Evolutionary conservation across 2,329 filamentous ascomycete genomes (phyloP), one percentile per base, ranked within the genome.

Genomic region (Madurella mycetomatis): DNA sequence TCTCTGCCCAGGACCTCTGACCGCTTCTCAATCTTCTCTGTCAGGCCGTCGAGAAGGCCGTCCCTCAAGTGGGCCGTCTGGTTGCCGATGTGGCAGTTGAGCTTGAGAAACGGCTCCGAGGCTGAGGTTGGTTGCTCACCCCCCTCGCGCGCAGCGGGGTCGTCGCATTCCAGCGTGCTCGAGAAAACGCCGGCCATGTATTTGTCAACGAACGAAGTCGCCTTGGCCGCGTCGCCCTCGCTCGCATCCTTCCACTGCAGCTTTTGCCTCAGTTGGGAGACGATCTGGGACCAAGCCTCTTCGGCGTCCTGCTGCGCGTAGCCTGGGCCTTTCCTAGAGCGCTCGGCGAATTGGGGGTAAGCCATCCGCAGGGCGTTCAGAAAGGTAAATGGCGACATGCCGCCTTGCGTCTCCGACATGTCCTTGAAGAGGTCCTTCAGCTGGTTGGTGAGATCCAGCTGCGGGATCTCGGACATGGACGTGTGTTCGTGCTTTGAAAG

Each of bases 281-380:
- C 75, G 58, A 99, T 95, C 69, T 97, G 92, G 17, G 92, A 94
- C 91, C 92, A 99, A 45, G 92, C 94, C 72, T 99, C 94, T 71
- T 99, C 94, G 1, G 94, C 94, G 74, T 99, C 94, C 73, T 99
- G 94, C 72, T 99, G 94, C n/a, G 94, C 92, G 67, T 87, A 97
- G 7, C 89, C 91, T 54, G 86, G 79, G 18, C 90, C 88, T 32
- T 86, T 86, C 69, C 89, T 92, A 52, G 90, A 84, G 66, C 84
- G 87, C 73, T 99, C 91, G 11, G 90, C 91, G 68, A 99, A 99
- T 68, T 97, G 94, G 9, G 94, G 94, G 67, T 90, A 96, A 1
- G 85, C 80, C 30, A 78, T 78, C 57, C 92, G 86, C 15, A 99
- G 80, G 4, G 90, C 83, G 63, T 84, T 85, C 56, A 99, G 78